Conservation (phyloP, 495 filamentous ascomycete genomes). For the Cercophora newfieldiana region DNA sequence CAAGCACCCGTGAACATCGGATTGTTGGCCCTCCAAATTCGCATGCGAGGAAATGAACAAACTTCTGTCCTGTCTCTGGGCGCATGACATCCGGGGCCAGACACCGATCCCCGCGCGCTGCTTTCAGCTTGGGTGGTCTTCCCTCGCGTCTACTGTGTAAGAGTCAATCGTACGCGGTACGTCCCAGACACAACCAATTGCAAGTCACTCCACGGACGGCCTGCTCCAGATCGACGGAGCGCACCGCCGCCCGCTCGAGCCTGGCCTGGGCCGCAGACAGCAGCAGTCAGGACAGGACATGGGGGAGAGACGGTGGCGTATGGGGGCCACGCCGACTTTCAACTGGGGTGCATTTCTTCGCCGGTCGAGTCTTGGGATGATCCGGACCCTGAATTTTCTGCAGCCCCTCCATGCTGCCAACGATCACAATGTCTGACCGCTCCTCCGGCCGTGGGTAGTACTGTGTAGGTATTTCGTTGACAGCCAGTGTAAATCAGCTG, state of each 20-base stretch:
- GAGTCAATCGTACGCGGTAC: too few relatives aligned
- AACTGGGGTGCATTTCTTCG: neutral
- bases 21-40: neutral
- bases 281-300: neutral
- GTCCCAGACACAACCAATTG: neutral
- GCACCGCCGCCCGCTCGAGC: too few relatives aligned
- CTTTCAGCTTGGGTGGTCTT: neutral
- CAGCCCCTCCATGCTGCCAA: neutral
- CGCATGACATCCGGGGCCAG: neutral
- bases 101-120: neutral
- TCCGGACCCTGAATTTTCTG: constrained; percentile 3
- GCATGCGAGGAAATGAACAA: neutral
- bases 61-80: neutral
- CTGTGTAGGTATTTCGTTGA: too few relatives aligned
- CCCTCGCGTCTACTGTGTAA: neutral
- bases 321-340: neutral
- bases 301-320: neutral
- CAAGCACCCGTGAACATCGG: neutral
- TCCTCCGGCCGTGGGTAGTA: neutral
- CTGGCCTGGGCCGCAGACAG: neutral
- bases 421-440: neutral
- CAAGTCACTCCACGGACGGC: neutral
- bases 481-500: neutral
- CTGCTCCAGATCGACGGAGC: neutral
- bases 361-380: constrained; percentile 2